These are phyloP conservation scores for Venturia oleaginea DNA, from an alignment of 2,329 filamentous ascomycete genomes.

Conservation along the genomic window DNA sequence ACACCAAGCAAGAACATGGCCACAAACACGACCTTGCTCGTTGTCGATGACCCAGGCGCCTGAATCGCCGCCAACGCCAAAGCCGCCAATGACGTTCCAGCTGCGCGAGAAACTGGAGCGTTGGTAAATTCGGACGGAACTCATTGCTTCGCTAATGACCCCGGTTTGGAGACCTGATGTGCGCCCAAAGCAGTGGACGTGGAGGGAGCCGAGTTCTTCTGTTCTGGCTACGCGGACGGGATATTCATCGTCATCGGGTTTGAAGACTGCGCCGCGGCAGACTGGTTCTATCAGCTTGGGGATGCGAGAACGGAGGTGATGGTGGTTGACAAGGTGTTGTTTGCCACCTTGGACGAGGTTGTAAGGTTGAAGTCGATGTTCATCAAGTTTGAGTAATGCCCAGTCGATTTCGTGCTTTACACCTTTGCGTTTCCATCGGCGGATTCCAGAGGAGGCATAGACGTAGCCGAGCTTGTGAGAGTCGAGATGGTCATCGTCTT, in stretches of 20 bases:
- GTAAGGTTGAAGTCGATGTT: constrained; percentile 58
- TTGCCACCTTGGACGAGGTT: constrained; percentile 57
- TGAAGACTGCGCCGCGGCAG: constrained; percentile 23
- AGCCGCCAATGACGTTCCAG: constrained; percentile 53
- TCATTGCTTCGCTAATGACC: constrained; percentile 66
- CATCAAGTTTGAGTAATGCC: constrained; percentile 76
- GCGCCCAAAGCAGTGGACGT: constrained; percentile 80
- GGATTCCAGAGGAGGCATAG: constrained; percentile 83
- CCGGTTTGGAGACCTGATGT: constrained; percentile 78
- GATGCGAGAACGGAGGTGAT: constrained; percentile 17
- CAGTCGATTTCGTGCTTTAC: constrained; percentile 90
- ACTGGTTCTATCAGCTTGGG: constrained; percentile 27
- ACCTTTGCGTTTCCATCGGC: constrained; percentile 60
- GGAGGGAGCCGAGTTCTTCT: constrained; percentile 58
- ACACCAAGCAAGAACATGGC: constrained; percentile 85
- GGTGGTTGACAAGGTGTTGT: background rate
- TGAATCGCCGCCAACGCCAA: constrained; percentile 74
- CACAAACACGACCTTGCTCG: constrained; percentile 68
- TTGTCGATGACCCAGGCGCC: constrained; percentile 90
- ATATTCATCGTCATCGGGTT: constrained; percentile 32
- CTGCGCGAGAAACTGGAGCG: constrained; percentile 70
- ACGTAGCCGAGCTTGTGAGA: constrained; percentile 74
- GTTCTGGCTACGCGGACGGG: constrained; percentile 52
- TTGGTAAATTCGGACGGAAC: constrained; percentile 79
- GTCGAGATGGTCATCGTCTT: constrained; percentile 68